Evolutionary conservation across 2,329 filamentous ascomycete genomes (phyloP), one percentile per base, ranked within the genome.

Genomic region (Pseudodiploospora longispora): DNA sequence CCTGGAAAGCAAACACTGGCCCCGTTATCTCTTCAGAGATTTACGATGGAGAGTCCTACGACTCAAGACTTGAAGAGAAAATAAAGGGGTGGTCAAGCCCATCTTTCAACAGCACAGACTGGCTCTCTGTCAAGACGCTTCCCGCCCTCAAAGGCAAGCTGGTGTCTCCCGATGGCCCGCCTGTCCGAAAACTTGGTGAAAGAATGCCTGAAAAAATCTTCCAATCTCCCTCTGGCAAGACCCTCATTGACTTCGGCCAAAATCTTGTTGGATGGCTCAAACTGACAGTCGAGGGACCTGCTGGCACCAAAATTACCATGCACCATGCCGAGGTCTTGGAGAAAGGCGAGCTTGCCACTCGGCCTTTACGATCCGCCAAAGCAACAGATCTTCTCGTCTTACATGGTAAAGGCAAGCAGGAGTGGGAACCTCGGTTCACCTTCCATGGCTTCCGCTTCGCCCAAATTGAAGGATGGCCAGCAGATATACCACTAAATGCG

Each of bases 281-380:
- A 0, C 50, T 78, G 8, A 53, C 58, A 1, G 54, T 70, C 2
- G 50, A 50, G 34, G 68, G 63, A 0, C 58, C 62, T 0, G 52
- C 55, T 3, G 69, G 67, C 1, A 60, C 65, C 3, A 63, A 57
- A 6, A 65, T 80, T 19, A 65, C 59, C 4, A 59, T 81, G 10
- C 57, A 55, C 0, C 76, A 80, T 52, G 70, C 75, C 1, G 77
- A 81, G 54, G 75, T 76, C 8, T 61, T 81, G 4, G 73, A 80
- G 45, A 44, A 70, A 46, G 59, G 66, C 39, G 64, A 75, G 62
- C 52, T 73, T 32, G 55, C 59, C 1, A 63, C 56, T 0, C 51
- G 56, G 2, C 57, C 75, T 0, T 61, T 78, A 0, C 62, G 74
- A 5, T 39, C 42, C 3, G 71, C 72, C 8, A 65, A 66, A 37